phyloP scores from a whole-genome alignment of 2,329 filamentous ascomycete genomes.

The Arthrobotrys conoides region DNA sequence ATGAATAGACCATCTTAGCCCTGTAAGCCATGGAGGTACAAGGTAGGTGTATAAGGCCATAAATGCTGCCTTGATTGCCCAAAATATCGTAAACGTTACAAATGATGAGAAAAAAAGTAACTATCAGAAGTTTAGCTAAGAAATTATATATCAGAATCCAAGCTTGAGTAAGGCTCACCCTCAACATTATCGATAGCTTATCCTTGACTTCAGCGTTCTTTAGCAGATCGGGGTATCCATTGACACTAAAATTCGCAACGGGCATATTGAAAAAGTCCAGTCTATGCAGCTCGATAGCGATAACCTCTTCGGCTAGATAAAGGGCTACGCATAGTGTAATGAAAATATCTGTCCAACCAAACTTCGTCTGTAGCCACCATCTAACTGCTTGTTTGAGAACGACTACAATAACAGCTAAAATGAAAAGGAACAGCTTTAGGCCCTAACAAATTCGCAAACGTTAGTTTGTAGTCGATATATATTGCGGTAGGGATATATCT shows the following conservation, averaged over 20 bases:
- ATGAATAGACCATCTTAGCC: conserved; percentile 46
- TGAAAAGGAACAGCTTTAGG: conserved; percentile 50
- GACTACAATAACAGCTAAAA: conserved; percentile 35
- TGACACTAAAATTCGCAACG: conserved; percentile 54
- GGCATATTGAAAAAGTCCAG: conserved; percentile 54
- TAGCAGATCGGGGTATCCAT: conserved; percentile 42
- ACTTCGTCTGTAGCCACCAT: conserved; percentile 58
- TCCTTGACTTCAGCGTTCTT: conserved; percentile 36
- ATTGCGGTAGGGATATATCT: background rate
- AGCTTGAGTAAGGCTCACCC: conserved; percentile 20
- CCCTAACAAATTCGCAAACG: conserved; percentile 17
- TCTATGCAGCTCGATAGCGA: conserved; percentile 44
- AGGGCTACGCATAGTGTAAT: conserved; percentile 36
- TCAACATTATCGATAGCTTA: conserved; percentile 42
- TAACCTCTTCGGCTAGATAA: conserved; percentile 47
- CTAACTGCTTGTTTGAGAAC: conserved; percentile 49
- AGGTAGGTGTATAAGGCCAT: conserved; percentile 56
- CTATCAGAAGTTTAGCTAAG: conserved; percentile 14
- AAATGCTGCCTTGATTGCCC: conserved; percentile 56
- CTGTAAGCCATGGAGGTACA: conserved; percentile 55
- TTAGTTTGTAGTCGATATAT: background rate
- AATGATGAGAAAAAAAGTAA: conserved; percentile 59
- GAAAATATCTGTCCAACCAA: conserved; percentile 55
- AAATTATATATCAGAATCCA: background rate
- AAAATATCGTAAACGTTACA: conserved; percentile 57